Conservation (phyloP, 148 eudicot species). For the Rhododendron henanense region DNA sequence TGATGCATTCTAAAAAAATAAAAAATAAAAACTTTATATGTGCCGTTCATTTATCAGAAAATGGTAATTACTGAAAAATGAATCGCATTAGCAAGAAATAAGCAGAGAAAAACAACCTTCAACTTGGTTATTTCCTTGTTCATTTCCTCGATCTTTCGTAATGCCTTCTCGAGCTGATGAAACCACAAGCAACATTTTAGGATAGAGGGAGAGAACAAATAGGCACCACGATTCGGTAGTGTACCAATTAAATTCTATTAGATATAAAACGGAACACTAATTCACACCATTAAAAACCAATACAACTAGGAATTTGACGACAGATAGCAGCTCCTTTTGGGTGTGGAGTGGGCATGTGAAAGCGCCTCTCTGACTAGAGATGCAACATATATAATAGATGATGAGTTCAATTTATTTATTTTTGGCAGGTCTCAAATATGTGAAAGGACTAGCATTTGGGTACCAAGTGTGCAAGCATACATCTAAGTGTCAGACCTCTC, state of each 20-base stretch:
- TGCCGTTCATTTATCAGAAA: not conserved
- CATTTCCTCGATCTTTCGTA: conserved; percentile 33
- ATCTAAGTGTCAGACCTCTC: too few species aligned
- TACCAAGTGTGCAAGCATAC: too few species aligned
- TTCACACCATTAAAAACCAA: too few species aligned
- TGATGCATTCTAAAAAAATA: conserved; percentile 12
- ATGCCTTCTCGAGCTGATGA: conserved; percentile 48
- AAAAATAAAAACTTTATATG: not conserved
- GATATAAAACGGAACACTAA: not conserved
- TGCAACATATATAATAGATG: too few species aligned
- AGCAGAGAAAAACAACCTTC: conserved; percentile 31
- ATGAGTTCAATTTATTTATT: too few species aligned
- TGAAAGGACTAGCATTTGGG: too few species aligned
- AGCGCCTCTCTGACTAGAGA: too few species aligned
- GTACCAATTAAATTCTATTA: not conserved
- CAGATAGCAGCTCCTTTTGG: too few species aligned
- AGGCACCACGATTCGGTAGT: not conserved
- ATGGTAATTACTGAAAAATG: not conserved
- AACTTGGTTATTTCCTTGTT: conserved; percentile 57
- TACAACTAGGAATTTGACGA: too few species aligned
- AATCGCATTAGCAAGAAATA: conserved; percentile 2
- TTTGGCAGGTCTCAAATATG: too few species aligned
- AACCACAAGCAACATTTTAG: not conserved
- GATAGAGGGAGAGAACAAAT: not conserved
- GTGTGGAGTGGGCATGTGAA: too few species aligned